These are phyloP conservation scores for Pilaira anomala DNA, from an alignment of 192 early-diverging fungal genomes.

Conservation along the genomic window DNA sequence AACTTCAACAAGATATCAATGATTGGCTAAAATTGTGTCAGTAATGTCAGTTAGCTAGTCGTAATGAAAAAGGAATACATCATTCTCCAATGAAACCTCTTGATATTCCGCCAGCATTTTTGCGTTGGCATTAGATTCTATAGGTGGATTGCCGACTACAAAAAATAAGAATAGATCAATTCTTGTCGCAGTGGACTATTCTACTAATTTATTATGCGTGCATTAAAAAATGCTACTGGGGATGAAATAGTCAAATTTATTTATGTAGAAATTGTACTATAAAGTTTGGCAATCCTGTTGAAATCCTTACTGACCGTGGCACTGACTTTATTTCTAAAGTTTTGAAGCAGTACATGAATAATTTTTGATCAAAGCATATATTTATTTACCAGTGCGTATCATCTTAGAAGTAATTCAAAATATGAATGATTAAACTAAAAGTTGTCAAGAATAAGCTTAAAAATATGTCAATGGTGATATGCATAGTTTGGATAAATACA, in stretches of 20 bases:
- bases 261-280: conserved; percentile 27
- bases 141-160: background rate
- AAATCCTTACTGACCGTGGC: conserved; percentile 11
- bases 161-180: conserved; percentile 16
- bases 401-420: conserved; percentile 15
- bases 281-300: conserved; percentile 10
- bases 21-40: conserved; percentile 2
- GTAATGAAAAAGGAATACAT: background rate
- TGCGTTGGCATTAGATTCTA: conserved; percentile 3
- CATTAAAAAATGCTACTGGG: conserved; percentile 10
- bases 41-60: background rate
- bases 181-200: conserved; percentile 23
- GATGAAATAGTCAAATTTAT: conserved; percentile 22
- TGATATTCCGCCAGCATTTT: background rate
- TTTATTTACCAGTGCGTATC: conserved; percentile 17
- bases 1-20: conserved; percentile 6
- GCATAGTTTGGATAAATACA: conserved; percentile 13
- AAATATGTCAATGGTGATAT: background rate
- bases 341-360: background rate
- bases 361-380: conserved; percentile 14
- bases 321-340: conserved; percentile 26
- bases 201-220: conserved; percentile 20
- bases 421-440: conserved; percentile 19
- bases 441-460: conserved; percentile 8
- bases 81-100: conserved; percentile 1